Evolutionary conservation across 106 monocot species (phyloP).

Genomic region (Dactylorhiza incarnata): DNA sequence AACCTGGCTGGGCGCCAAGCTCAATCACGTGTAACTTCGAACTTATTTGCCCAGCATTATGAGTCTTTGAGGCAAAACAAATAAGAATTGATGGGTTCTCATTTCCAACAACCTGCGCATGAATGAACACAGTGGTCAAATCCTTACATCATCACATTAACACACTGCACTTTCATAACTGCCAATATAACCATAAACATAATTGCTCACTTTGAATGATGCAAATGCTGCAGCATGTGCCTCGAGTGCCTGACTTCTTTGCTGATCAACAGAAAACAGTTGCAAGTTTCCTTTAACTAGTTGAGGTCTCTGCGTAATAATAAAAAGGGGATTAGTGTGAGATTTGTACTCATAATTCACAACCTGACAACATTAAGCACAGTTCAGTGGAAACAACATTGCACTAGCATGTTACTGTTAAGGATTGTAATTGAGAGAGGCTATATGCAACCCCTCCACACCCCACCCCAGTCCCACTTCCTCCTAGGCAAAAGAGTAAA

Average conservation of each 20-base stretch:
- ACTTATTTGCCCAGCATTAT: constrained; percentile 84
- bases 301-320: constrained; percentile 68
- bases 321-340: background rate
- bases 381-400: background rate
- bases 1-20: constrained; percentile 98
- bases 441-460: too few species aligned
- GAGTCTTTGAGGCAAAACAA: constrained; percentile 87
- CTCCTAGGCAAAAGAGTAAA: background rate
- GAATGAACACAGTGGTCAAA: background rate
- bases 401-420: too few species aligned
- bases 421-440: too few species aligned
- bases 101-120: constrained; percentile 61
- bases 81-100: constrained; percentile 88
- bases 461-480: too few species aligned
- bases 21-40: constrained; percentile 98
- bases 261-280: constrained; percentile 97
- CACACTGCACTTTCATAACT: background rate
- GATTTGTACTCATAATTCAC: background rate
- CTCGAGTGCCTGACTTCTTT: constrained; percentile 97
- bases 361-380: background rate
- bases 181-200: background rate
- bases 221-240: constrained; percentile 98
- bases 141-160: background rate
- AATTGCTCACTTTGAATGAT: constrained; percentile 53
- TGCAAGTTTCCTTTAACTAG: constrained; percentile 99